Evolutionary conservation across 768 basidiomycete genomes (phyloP), one percentile per base, ranked within the genome.

Genomic region (Boletus sp.): DNA sequence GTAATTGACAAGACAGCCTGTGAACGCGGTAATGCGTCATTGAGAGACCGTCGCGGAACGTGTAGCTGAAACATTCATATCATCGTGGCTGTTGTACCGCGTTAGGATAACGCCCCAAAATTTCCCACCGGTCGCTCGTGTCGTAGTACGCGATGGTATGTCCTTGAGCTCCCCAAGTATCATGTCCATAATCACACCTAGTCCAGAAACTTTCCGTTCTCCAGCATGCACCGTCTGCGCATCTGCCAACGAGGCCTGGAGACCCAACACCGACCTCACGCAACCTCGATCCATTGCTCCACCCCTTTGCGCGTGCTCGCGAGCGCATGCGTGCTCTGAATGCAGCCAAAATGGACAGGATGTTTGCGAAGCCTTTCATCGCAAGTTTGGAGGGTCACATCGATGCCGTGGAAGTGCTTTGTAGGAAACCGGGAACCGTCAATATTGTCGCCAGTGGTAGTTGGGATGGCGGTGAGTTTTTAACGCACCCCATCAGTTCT

Each of bases 291-390:
- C 94, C 96, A 0, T 77, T 93, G n/a, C 86, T 93, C 74, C 97
- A 99, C 67, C 97, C 97, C 3, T 98, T 99, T 71, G 81, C 94
- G 0, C 87, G 90, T 20, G 90, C 94, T 5, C 78, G 97, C 50
- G 97, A 99, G 76, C 91, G 96, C 36, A 94, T 85, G 18, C 86
- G 97, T 56, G 97, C 97, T 3, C 71, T 98, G 46, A 96, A 94
- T 60, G 97, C 97, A 2, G 90, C 89, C 14, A 99, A 99, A 76
- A 91, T 99, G 81, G 96, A 98, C 50, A 80, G 92, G 56, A 92
- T 99, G 76, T 98, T 98, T 68, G 87, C 97, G n/a, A 98, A 97
- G 66, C 97, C 97, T 0, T 98, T 98, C 66, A 79, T 99, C 15
- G 92, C 84, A 37, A 81, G 85, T 51, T 71, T 99, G 48, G 95